These are phyloP conservation scores for Cutaneotrichosporon sp. DNA, from an alignment of 1,284 basidiomycete genomes.

Conservation along the genomic window DNA sequence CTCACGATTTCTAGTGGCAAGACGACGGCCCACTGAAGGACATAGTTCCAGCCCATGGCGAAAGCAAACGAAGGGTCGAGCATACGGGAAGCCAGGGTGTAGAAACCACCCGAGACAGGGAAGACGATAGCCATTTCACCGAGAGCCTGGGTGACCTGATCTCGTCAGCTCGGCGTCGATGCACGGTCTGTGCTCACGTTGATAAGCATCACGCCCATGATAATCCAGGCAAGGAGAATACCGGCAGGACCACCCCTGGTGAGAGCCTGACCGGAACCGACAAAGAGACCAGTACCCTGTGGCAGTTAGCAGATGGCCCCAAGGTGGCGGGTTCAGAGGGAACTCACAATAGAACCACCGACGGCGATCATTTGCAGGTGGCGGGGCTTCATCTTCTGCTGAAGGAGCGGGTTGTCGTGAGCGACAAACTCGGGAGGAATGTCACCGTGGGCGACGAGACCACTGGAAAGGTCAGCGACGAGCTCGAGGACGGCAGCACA, in stretches of 20 bases:
- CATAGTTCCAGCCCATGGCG: constrained; percentile 48
- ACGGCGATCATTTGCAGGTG: constrained; percentile 48
- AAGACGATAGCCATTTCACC: constrained; percentile 51
- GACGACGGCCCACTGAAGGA: constrained; percentile 45
- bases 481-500: too few relatives aligned
- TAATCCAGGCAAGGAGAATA: constrained; percentile 47
- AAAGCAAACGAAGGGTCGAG: constrained; percentile 41
- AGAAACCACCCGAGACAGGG: constrained; percentile 51
- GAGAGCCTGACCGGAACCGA: constrained; percentile 52
- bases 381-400: constrained; percentile 48
- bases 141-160: constrained; percentile 43
- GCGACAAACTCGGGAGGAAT: constrained; percentile 27
- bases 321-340: constrained; percentile 41
- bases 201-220: constrained; percentile 29
- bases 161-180: neutral
- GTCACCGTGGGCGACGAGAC: constrained; percentile 35
- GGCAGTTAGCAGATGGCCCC: too few relatives aligned
- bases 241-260: constrained; percentile 51
- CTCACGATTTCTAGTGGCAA: constrained; percentile 44
- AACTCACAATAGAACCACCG: constrained; percentile 50
- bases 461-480: constrained; percentile 17
- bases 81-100: constrained; percentile 44
- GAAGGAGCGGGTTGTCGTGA: constrained; percentile 42
- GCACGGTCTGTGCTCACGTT: constrained; percentile 10
- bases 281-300: neutral